Percentiles rank a stretch among this genome's conserved stretches.
Conservation (phyloP, 2,329 filamentous ascomycete genomes). For the Aspergillus calidoustus region DNA sequence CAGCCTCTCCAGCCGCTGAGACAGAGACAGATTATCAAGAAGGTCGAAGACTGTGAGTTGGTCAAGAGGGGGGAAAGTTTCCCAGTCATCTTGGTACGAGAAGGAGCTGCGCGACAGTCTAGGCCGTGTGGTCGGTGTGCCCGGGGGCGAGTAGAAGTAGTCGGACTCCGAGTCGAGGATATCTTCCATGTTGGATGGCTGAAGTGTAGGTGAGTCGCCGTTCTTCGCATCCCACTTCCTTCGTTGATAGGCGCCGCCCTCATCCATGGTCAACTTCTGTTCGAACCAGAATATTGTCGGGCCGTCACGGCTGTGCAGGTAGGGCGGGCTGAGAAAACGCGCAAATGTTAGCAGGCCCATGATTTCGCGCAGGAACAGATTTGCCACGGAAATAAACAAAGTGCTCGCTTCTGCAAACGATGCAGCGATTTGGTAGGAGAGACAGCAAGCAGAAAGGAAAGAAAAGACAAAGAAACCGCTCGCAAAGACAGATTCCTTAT, state of each 20-base stretch:
- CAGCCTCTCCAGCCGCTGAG: slow-evolving; percentile 87
- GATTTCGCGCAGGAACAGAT: slow-evolving; percentile 11
- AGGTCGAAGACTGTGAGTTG: slow-evolving; percentile 90
- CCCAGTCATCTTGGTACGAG: slow-evolving; percentile 88
- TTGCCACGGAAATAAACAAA: neutral
- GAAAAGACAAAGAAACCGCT: neutral
- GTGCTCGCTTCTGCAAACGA: slow-evolving; percentile 4
- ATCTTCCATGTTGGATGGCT: slow-evolving; percentile 30
- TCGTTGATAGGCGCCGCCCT: slow-evolving; percentile 25
- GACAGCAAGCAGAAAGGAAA: neutral
- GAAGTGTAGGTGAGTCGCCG: slow-evolving; percentile 31
- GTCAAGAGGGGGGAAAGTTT: slow-evolving; percentile 84
- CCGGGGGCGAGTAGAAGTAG: slow-evolving; percentile 35
- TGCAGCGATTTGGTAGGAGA: neutral
- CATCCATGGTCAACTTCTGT: slow-evolving; percentile 42
- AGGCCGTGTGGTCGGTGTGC: slow-evolving; percentile 28
- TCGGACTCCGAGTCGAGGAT: slow-evolving; percentile 36
- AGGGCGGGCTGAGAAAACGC: slow-evolving; percentile 44
- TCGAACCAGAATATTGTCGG: slow-evolving; percentile 44
- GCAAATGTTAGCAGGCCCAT: slow-evolving; percentile 46
- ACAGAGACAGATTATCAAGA: slow-evolving; percentile 87
- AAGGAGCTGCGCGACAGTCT: slow-evolving; percentile 76
- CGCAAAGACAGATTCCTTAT: slow-evolving; percentile 16
- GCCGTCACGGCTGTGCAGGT: slow-evolving; percentile 37
- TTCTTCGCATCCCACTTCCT: slow-evolving; percentile 29